Base-by-base conservation (phyloP, 225 moss, liverwort and hornwort species). In the Ulota crispa region DNA sequence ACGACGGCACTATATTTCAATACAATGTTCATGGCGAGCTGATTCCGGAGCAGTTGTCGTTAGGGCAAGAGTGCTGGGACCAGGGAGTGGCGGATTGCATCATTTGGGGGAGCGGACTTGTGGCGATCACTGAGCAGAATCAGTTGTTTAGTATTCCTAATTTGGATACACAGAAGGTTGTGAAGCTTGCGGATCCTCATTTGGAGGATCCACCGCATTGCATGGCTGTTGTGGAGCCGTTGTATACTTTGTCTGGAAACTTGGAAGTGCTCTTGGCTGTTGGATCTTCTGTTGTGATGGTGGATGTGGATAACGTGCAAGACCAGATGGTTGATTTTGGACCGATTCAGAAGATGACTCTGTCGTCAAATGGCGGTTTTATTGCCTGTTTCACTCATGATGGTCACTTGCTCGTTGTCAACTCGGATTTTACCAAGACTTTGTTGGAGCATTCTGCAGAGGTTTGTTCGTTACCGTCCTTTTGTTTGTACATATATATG, bases 11-110 rank as follows among this genome's bases (percentile, higher is more conserved):
- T 26, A 85, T 99, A 23, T 99, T 93, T 83, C 89, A 90, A 50
- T 99, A 93, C 75, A 96, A 94, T 42, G 83, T 94, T 10, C 98
- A 96, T 61, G 98, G 96, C 52, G 98, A 99, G 88, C 84, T 96
- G 18, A 72, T 92, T 45, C 90, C 93, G 45, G 89, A 88, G 85
- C 93, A 91, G 86, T 81, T 99, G 9, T 84, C 91, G 3, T 77
- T 99, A 16, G 98, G 98, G 4, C 89, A 94, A 77, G 96, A 99
- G 65, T 90, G 90, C 77, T 99, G 98, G 96, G 89, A 92, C 70
- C 93, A 99, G 81, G 98, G 98, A 56, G 94, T 99, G 66, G 86
- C 94, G 26, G 94, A 99, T 27, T 93, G 92, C n/a, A 80, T 94
- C 47, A 89, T 96, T 8, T 99, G 94, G 93, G 96, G 96, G 63